These are phyloP conservation scores for Scutellaria barbata DNA, from an alignment of 257 asterid species.

Conservation along the genomic window DNA sequence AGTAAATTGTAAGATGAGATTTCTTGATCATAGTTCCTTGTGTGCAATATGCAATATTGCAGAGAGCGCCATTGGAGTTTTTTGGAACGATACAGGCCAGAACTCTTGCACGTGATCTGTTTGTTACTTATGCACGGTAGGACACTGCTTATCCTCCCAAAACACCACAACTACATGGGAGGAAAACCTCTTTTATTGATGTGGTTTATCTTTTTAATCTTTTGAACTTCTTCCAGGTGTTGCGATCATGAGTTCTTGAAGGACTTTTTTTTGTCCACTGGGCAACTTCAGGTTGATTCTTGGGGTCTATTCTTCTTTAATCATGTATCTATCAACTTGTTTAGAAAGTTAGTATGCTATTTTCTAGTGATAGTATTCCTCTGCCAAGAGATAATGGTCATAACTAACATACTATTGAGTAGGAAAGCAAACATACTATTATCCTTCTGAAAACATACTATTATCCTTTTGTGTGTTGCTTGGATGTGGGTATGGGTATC, in stretches of 20 bases:
- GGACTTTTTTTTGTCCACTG: slow-evolving; percentile 82
- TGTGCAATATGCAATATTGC: slow-evolving; percentile 36
- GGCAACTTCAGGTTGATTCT: slow-evolving; percentile 83
- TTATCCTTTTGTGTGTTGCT: slow-evolving; percentile 7
- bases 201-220: slow-evolving; percentile 16
- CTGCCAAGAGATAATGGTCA: neutral
- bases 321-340: neutral
- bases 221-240: slow-evolving; percentile 54
- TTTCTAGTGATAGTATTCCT: slow-evolving; percentile 22
- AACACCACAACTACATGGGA: neutral
- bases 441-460: too few relatives aligned
- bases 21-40: slow-evolving; percentile 32
- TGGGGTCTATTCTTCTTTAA: slow-evolving; percentile 22
- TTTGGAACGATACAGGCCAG: slow-evolving; percentile 84
- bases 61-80: slow-evolving; percentile 84
- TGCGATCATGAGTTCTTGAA: slow-evolving; percentile 86
- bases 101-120: slow-evolving; percentile 90
- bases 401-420: slow-evolving; percentile 17
- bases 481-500: neutral
- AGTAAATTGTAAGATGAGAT: slow-evolving; percentile 5
- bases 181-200: slow-evolving; percentile 25
- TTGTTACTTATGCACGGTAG: slow-evolving; percentile 86
- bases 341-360: slow-evolving; percentile 16
- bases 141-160: slow-evolving; percentile 33
- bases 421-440: too few relatives aligned